Evolutionary conservation across 225 moss, liverwort and hornwort genomes (phyloP).

Genomic region (Pleurozium schreberi): DNA sequence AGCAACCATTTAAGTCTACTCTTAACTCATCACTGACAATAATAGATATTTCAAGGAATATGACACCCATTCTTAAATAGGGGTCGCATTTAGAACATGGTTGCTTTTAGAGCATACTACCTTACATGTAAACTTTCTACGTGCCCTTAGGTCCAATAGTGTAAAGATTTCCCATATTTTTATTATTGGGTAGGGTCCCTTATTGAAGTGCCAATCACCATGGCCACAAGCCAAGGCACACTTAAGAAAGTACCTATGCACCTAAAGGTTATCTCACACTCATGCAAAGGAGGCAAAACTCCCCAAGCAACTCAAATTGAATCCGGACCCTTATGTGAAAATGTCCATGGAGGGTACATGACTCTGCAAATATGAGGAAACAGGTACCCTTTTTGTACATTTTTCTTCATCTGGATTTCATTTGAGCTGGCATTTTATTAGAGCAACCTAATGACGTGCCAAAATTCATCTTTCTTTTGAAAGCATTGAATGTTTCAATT

Average conservation of each 20-base stretch:
- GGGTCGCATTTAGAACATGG: too few relatives aligned
- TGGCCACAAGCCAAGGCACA: background rate
- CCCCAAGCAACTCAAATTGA: background rate
- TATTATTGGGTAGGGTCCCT: background rate
- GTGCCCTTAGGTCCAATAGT: background rate
- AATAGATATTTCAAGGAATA: too few relatives aligned
- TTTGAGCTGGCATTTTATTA: background rate
- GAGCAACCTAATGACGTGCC: background rate
- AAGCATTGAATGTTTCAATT: background rate
- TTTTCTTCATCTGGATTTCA: background rate
- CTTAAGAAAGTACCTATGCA: background rate
- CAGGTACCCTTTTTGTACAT: too few relatives aligned
- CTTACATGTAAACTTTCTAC: background rate
- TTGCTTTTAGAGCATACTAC: too few relatives aligned
- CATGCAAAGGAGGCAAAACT: background rate
- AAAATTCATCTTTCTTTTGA: background rate
- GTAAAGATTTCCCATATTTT: background rate
- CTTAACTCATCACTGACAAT: too few relatives aligned
- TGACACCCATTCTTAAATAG: too few relatives aligned
- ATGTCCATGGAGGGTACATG: background rate
- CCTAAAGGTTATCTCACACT: background rate
- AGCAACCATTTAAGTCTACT: too few relatives aligned
- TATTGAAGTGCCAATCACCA: background rate
- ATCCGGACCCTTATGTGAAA: background rate
- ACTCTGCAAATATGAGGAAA: background rate